Conservation (phyloP, 2,329 filamentous ascomycete species). For the Atkinsonella hypoxylon region DNA sequence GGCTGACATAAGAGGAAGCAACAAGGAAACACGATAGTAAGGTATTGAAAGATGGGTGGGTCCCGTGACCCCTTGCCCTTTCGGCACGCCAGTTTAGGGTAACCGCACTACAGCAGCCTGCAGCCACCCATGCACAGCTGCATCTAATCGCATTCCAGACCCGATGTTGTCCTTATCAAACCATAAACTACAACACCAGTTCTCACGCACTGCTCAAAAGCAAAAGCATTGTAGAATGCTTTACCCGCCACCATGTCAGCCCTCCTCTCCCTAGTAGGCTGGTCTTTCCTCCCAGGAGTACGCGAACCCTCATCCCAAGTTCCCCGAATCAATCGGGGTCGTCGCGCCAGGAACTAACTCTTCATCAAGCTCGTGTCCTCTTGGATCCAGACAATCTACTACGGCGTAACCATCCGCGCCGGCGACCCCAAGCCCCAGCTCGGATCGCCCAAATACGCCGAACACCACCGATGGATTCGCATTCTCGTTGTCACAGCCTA, state of each 20-base stretch:
- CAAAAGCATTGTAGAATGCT: slow-evolving; percentile 8
- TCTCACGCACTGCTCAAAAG: not conserved
- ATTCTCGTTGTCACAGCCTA: slow-evolving; percentile 73
- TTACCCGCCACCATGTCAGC: slow-evolving; percentile 31
- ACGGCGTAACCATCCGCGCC: slow-evolving; percentile 77
- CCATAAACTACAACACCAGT: not conserved
- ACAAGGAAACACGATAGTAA: no score
- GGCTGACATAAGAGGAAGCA: no score
- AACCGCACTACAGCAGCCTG: no score
- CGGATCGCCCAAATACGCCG: slow-evolving; percentile 53
- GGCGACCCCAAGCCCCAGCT: slow-evolving; percentile 69
- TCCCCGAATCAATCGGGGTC: not conserved
- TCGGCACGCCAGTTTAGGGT: no score
- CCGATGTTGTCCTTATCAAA: not conserved
- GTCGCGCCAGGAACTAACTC: not conserved
- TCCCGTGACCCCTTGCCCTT: no score
- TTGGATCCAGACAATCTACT: slow-evolving; percentile 71
- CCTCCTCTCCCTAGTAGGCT: slow-evolving; percentile 41
- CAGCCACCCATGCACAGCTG: no score
- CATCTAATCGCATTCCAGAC: no score
- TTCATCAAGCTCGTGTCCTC: slow-evolving; percentile 66
- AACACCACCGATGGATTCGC: slow-evolving; percentile 72
- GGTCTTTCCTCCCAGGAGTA: slow-evolving; percentile 45
- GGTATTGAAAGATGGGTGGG: no score
- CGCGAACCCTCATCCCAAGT: slow-evolving; percentile 11